Evolutionary conservation across 73 alveolate genomes (phyloP), one percentile per base, ranked within the genome.

Genomic region (Paramecium biaurelia): DNA sequence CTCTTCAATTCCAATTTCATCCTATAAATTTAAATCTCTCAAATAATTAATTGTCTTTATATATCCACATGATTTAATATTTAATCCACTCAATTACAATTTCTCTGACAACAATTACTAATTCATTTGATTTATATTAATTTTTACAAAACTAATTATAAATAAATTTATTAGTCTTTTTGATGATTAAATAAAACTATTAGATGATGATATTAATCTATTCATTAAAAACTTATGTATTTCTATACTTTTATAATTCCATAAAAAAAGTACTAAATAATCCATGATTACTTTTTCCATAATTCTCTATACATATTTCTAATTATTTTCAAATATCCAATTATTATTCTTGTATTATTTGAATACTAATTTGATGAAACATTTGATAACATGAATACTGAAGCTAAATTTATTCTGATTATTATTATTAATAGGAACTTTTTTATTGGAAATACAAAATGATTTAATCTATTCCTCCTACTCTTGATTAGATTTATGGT

Each of bases 401-500:
- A n/a, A 53, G 68, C 30, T 21, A 53, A 53, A 53, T 18, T 53
- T 53, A 53, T 53, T 18, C n/a, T 47, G 18, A 47, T 53, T 53
- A 53, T 53, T 63, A 63, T 63, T 23, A 30, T 63, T 23, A 63
- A 63, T 63, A 30, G 26, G 84, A 63, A 63, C 41, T 12, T 63
- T 12, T 63, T 15, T 9, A 28, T 63, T 30, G 45, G 84, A 63
- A 63, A 63, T 30, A 63, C 41, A 63, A 63, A 30, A 72, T 72
- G 86, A 72, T 72, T 32, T 72, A 72, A 72, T 72, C 56, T 35
- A 42, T 72, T 12, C 86, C 86, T 7, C 37, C 35, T 34, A 72
- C 86, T 14, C 86, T 72, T 72, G 86, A 72, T 72, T 38, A 72
- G 12, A 32, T 34, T 4, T 72, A 35, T 38, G 86, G 86, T 28